Evolutionary conservation across 805 yeast genomes (phyloP).

Genomic region (Yarrowia keelungensis): DNA sequence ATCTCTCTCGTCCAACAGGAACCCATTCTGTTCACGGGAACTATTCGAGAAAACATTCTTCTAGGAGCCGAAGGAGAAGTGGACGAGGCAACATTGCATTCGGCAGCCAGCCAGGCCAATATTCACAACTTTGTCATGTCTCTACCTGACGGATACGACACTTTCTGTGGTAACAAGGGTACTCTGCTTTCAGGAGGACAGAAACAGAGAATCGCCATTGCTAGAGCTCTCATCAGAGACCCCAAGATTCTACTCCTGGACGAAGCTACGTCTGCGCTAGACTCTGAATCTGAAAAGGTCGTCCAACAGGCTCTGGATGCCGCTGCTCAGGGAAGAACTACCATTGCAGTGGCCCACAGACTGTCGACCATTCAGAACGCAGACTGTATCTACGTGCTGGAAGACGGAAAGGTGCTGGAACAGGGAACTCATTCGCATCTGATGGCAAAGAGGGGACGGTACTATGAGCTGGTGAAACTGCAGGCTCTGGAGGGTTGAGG

Average conservation of each 20-base stretch:
- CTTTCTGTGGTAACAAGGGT: constrained; percentile 63
- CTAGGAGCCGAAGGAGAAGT: constrained; percentile 54
- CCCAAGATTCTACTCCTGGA: constrained; percentile 70
- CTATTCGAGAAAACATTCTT: constrained; percentile 61
- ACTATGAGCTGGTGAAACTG: constrained; percentile 52
- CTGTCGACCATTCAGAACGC: constrained; percentile 72
- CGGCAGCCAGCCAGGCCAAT: constrained; percentile 60
- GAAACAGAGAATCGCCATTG: constrained; percentile 77
- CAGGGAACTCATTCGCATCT: constrained; percentile 61
- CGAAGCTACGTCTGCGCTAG: constrained; percentile 73
- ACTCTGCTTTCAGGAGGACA: constrained; percentile 75
- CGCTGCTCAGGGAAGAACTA: constrained; percentile 76
- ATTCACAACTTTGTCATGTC: constrained; percentile 62
- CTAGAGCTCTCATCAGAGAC: constrained; percentile 70
- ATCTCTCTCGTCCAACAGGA: constrained; percentile 70
- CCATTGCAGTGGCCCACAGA: constrained; percentile 86
- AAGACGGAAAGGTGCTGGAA: constrained; percentile 68
- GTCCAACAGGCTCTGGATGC: constrained; percentile 73
- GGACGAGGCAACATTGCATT: constrained; percentile 55
- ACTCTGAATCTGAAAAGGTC: constrained; percentile 73
- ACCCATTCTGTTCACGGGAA: constrained; percentile 63
- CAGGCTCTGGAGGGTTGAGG: constrained; percentile 49
- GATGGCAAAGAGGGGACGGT: constrained; percentile 51
- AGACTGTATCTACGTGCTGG: constrained; percentile 64
- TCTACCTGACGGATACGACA: constrained; percentile 67